Conservation (phyloP, 495 filamentous ascomycete species). For the Penicillium samsonianum region DNA sequence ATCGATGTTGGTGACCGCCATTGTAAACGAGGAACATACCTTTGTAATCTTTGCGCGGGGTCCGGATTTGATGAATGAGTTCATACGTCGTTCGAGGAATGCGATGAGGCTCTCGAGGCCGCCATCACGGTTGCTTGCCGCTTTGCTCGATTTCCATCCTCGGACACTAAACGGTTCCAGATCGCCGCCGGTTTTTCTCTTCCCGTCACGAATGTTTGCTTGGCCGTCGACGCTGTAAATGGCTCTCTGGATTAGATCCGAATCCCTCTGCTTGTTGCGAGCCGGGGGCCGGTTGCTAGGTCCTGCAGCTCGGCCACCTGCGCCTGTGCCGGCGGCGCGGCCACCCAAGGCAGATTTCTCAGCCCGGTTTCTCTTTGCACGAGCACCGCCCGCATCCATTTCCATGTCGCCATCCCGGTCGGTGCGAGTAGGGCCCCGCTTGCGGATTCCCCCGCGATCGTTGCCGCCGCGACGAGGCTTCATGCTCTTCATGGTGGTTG, state of each 20-base stretch:
- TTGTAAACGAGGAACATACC: slow-evolving; percentile 68
- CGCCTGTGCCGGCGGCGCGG: slow-evolving; percentile 1
- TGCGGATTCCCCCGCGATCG: slow-evolving; percentile 69
- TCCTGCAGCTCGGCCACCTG: slow-evolving; percentile 11
- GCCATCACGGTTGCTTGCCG: slow-evolving; percentile 65
- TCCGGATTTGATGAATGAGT: slow-evolving; percentile 53
- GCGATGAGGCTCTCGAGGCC: slow-evolving; percentile 67
- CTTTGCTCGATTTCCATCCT: slow-evolving; percentile 79
- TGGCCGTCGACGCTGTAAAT: slow-evolving; percentile 41
- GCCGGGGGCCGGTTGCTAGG: slow-evolving; percentile 26
- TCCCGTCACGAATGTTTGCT: slow-evolving; percentile 42
- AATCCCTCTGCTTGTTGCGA: slow-evolving; percentile 33
- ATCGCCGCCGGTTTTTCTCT: slow-evolving; percentile 14
- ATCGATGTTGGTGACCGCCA: slow-evolving; percentile 53
- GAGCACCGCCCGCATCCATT: slow-evolving; percentile 61
- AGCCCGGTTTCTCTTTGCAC: slow-evolving; percentile 42
- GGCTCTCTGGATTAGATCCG: slow-evolving; percentile 45
- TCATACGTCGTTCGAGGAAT: slow-evolving; percentile 78
- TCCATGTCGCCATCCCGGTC: slow-evolving; percentile 83
- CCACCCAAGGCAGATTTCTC: slow-evolving; percentile 19
- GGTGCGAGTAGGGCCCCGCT: slow-evolving; percentile 58
- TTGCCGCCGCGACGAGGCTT: slow-evolving; percentile 37
- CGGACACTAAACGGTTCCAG: slow-evolving; percentile 55
- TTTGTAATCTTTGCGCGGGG: slow-evolving; percentile 70
- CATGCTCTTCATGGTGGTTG: slow-evolving; percentile 38